Evolutionary conservation across 164 flowering plant genomes (phyloP), one percentile per base, ranked within the genome.

Genomic region (Protea cynaroides): DNA sequence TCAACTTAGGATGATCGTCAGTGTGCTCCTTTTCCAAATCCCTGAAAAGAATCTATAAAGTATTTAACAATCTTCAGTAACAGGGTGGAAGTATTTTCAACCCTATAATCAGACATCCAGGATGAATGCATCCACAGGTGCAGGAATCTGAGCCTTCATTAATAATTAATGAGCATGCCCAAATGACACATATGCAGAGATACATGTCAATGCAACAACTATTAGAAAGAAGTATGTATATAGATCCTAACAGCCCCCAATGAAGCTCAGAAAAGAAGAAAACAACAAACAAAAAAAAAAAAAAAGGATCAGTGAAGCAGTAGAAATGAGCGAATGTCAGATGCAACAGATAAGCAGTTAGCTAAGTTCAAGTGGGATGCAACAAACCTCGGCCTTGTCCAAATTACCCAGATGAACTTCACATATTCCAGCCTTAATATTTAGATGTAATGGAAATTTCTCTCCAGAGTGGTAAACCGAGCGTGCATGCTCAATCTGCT

Each of bases 311-410:
- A 37, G 10, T 40, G 10, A 29, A 40, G 8, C 14, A 40, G 14
- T 12, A 40, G 46, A 22, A 29, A 51, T 21, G 22, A 51, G n/a
- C 1, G 25, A 51, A 53, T 25, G 10, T 4, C 11, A 19, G 29
- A 19, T 3, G 25, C 46, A 63, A 10, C n/a, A 29, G 25, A 50
- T 25, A 14, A 58, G 47, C 6, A 63, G n/a, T 25, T 19, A 25
- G 38, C 51, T 21, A 60, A 8, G 15, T 2, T 43, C 37, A 59
- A 59, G 21, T 4, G 9, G 12, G 14, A 15, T 46, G 54, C 21
- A 58, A 60, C 78, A 62, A 61, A 78, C 92, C 91, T 90, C 87
- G 56, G 98, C 96, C 70, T 80, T 82, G 65, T 87, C 86, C 74
- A 79, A 54, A 72, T 88, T 69, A 66, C 90, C 89, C 50, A 90